phyloP scores from a whole-genome alignment of 129 eudicot species.

The Saussurea involucrata region DNA sequence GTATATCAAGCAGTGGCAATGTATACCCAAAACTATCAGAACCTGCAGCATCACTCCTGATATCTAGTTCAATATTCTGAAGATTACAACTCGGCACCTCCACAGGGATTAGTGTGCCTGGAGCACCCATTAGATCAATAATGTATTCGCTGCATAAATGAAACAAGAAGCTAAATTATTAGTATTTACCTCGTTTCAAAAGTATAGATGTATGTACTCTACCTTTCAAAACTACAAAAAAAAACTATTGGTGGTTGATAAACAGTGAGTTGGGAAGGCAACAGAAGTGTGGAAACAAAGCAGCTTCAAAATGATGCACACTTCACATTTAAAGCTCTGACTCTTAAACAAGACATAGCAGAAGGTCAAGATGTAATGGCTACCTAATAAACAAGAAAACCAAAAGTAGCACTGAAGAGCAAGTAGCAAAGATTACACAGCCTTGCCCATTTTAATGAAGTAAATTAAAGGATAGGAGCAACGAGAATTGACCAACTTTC shows the following conservation, averaged over 20 bases:
- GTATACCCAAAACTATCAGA: constrained; percentile 30
- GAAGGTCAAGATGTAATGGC: not conserved
- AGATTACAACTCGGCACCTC: constrained; percentile 69
- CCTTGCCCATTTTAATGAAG: not conserved
- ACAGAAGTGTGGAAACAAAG: not conserved
- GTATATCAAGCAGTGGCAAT: constrained; percentile 34
- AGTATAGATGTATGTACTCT: not conserved
- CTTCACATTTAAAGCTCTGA: not conserved
- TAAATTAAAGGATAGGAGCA: not conserved
- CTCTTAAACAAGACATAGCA: not conserved
- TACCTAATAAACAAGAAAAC: not conserved
- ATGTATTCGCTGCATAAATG: constrained; percentile 78
- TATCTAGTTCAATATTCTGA: constrained; percentile 53
- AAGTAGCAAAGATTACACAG: not conserved
- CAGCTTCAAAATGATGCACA: not conserved
- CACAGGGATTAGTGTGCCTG: constrained; percentile 90
- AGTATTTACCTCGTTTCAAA: not conserved
- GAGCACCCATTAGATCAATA: constrained; percentile 96
- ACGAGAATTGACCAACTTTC: not conserved
- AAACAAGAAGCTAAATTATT: constrained; percentile 22
- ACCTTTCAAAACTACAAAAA: not conserved
- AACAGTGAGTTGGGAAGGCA: not conserved
- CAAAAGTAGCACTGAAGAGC: not conserved
- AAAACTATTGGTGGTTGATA: not conserved
- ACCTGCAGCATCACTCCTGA: constrained; percentile 31